Conservation (phyloP, 257 asterid genomes). For the Voacanga thouarsii region DNA sequence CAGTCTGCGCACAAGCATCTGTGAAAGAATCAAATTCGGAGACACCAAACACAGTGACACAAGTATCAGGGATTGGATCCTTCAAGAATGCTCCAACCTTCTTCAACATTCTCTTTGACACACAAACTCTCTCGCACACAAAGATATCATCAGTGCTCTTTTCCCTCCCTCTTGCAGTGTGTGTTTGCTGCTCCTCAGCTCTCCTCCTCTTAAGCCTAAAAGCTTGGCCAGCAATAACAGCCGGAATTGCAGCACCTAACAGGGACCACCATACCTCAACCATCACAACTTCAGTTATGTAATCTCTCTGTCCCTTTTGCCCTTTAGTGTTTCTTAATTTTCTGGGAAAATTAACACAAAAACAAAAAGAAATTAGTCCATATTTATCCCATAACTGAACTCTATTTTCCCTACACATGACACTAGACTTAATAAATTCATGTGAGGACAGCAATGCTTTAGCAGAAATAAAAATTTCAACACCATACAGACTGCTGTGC, state of each 20-base stretch:
- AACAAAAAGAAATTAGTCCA: no score
- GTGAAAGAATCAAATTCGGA: constrained; percentile 82
- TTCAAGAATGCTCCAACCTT: constrained; percentile 79
- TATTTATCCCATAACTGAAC: no score
- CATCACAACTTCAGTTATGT: constrained; percentile 27
- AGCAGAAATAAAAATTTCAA: no score
- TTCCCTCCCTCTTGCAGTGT: constrained; percentile 64
- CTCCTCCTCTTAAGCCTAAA: constrained; percentile 52
- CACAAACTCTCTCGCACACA: constrained; percentile 85
- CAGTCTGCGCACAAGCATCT: constrained; percentile 83
- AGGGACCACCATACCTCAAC: constrained; percentile 86
- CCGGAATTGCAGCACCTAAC: constrained; percentile 74
- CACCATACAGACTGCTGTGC: no score
- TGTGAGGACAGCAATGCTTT: no score
- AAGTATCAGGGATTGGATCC: constrained; percentile 77
- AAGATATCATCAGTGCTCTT: constrained; percentile 68
- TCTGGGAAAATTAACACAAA: no score
- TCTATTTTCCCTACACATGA: no score
- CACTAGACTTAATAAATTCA: no score
- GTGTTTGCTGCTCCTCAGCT: constrained; percentile 63
- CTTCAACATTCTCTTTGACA: constrained; percentile 82
- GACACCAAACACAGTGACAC: constrained; percentile 82
- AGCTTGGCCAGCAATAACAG: constrained; percentile 70
- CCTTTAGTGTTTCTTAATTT: no score
- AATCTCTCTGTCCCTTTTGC: no score